Percentiles rank a stretch among this genome's conserved stretches.
These are phyloP conservation scores for Phytophthora pinifolia DNA, from an alignment of 352 stramenopile species.

Conservation along the genomic window DNA sequence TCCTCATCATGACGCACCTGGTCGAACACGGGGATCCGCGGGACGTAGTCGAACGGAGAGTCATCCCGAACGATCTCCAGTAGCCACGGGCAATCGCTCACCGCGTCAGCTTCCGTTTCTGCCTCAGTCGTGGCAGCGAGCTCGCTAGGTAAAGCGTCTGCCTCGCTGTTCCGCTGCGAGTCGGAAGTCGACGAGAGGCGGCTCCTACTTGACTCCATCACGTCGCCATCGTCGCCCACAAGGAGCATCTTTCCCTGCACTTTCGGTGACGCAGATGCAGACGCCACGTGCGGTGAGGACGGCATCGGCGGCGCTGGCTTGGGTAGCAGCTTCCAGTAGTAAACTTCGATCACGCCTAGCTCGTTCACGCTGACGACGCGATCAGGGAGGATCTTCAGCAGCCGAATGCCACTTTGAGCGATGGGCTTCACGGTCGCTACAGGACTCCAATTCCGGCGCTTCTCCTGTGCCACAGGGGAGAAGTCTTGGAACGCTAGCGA, in stretches of 20 bases:
- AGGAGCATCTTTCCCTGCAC: constrained; percentile 16
- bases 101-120: constrained; percentile 8
- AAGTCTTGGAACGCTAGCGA: constrained; percentile 69
- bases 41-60: constrained; percentile 80
- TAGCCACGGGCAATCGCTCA: constrained; percentile 59
- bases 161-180: constrained; percentile 19
- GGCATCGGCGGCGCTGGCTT: constrained; percentile 36
- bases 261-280: constrained; percentile 19
- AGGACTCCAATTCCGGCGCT: constrained; percentile 58
- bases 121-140: constrained; percentile 6
- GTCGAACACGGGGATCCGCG: constrained; percentile 77
- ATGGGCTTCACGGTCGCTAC: constrained; percentile 63
- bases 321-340: constrained; percentile 79
- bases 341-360: constrained; percentile 82
- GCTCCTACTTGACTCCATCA: constrained; percentile 3
- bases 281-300: constrained; percentile 6
- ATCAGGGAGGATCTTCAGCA: constrained; percentile 77
- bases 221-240: constrained; percentile 13
- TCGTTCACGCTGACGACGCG: constrained; percentile 83
- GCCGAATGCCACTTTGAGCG: constrained; percentile 47
- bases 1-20: constrained; percentile 28
- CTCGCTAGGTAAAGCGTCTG: constrained; percentile 12
- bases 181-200: constrained; percentile 20
- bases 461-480: constrained; percentile 52
- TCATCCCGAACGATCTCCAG: constrained; percentile 69